These are phyloP conservation scores for Ulota crispa DNA, from an alignment of 225 moss, liverwort and hornwort species.

Conservation along the genomic window DNA sequence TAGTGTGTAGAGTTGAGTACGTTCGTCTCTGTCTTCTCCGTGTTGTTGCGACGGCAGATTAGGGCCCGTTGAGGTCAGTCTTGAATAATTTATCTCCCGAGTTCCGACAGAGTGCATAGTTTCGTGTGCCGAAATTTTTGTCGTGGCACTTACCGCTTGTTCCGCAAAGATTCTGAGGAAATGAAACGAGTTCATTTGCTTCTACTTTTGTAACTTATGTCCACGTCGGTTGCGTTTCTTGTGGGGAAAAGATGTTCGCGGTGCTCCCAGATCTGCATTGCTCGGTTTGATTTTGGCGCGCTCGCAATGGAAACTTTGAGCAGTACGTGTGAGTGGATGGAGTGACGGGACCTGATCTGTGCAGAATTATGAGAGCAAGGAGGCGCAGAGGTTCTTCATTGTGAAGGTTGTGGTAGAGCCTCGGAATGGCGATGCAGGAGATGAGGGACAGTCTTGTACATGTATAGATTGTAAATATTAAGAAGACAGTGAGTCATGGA, in stretches of 20 bases:
- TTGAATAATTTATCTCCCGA: background rate
- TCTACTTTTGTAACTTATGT: background rate
- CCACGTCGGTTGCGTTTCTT: slow-evolving; percentile 1
- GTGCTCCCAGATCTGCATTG: slow-evolving; percentile 13
- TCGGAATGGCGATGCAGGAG: slow-evolving; percentile 8
- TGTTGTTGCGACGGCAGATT: background rate
- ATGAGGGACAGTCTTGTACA: background rate
- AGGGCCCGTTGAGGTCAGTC: background rate
- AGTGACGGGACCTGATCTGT: background rate
- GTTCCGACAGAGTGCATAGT: background rate
- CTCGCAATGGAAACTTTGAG: slow-evolving; percentile 2
- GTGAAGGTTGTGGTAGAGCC: background rate
- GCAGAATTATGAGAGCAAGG: slow-evolving; percentile 4
- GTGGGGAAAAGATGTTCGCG: background rate
- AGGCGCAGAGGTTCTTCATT: background rate
- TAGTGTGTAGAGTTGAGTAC: background rate
- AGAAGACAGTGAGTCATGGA: slow-evolving; percentile 52
- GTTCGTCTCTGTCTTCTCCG: background rate
- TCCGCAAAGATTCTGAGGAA: slow-evolving; percentile 1
- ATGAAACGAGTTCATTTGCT: background rate
- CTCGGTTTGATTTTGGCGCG: slow-evolving; percentile 25
- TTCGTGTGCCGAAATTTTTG: slow-evolving; percentile 6
- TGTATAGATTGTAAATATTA: slow-evolving; percentile 12
- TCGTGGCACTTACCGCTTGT: background rate
- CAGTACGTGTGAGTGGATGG: background rate